Evolutionary conservation across 2,329 filamentous ascomycete genomes (phyloP).

Genomic region (Pseudogymnoascus sp.): DNA sequence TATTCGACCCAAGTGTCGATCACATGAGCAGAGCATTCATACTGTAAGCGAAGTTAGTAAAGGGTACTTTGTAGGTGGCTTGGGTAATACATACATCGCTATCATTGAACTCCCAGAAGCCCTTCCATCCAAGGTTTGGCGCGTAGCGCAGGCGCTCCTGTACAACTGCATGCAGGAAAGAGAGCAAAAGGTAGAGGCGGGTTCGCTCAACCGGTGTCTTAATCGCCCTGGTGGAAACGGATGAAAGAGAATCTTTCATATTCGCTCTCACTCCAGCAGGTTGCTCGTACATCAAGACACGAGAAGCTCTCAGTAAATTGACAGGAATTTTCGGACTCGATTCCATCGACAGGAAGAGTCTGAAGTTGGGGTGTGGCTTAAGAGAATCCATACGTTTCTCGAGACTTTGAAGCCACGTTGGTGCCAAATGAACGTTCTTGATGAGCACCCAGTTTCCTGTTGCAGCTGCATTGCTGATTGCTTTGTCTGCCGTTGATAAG

Average conservation of each 20-base stretch:
- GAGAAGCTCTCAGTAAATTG: slow-evolving; percentile 84
- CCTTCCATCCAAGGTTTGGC: slow-evolving; percentile 91
- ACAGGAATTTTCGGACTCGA: slow-evolving; percentile 94
- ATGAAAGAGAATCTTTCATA: slow-evolving; percentile 94
- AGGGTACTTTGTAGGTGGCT: background rate
- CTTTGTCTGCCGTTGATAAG: slow-evolving; percentile 86
- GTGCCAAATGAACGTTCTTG: slow-evolving; percentile 97
- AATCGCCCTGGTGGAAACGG: slow-evolving; percentile 64
- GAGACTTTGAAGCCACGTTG: slow-evolving; percentile 91
- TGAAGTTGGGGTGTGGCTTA: slow-evolving; percentile 87
- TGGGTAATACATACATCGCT: slow-evolving; percentile 71
- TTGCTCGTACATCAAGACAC: slow-evolving; percentile 96
- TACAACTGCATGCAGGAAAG: slow-evolving; percentile 90
- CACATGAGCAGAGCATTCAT: slow-evolving; percentile 94
- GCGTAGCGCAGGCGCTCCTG: slow-evolving; percentile 93
- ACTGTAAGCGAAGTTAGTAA: slow-evolving; percentile 47
- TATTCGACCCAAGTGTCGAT: slow-evolving; percentile 90
- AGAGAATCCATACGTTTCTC: slow-evolving; percentile 95
- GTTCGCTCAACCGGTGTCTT: slow-evolving; percentile 87
- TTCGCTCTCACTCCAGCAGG: slow-evolving; percentile 93
- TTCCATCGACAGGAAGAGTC: slow-evolving; percentile 97
- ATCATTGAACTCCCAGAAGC: slow-evolving; percentile 99
- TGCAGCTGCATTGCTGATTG: slow-evolving; percentile 84
- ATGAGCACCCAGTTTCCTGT: slow-evolving; percentile 92
- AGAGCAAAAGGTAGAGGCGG: slow-evolving; percentile 81